Evolutionary conservation across 1,284 basidiomycete species (phyloP), one percentile per base, ranked within the genome.

Genomic region (Tilletiaria anomala): DNA sequence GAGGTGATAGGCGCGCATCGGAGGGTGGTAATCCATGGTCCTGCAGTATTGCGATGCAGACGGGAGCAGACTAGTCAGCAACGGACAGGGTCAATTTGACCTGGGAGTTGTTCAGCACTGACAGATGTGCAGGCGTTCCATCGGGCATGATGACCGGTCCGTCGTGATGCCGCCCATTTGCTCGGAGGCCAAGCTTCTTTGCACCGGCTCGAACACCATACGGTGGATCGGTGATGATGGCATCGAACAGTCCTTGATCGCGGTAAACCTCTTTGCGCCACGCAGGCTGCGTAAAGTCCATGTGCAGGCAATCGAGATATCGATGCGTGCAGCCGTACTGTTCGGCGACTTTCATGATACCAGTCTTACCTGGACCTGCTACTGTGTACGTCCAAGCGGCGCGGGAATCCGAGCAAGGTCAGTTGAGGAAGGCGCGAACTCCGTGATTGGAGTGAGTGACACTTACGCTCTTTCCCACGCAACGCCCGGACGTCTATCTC

Each of bases 401-500:
- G n/a, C n/a, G n/a, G n/a, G n/a, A n/a, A n/a, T n/a, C n/a, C n/a
- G n/a, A n/a, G n/a, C n/a, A n/a, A 29, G 26, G 32, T 33, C n/a
- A 10, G 3, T 19, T 16, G 17, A 21, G 23, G 14, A 18, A 34
- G 19, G 35, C 2, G 39, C 10, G 6, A 14, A 1, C 18, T 11
- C 6, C 4, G n/a, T 2, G 23, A n/a, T 4, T 3, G 19, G 32
- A 5, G 22, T n/a, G 11, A 14, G 19, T n/a, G n/a, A n/a, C 12
- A 40, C 46, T 32, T 16, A 43, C 41, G 47, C 4, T 80, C 76
- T 75, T 89, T 93, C 14, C 91, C 91, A 46, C 87, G 73, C 80
- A 97, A 91, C 65, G 94, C 89, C 37, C 91, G 74, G 1, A 88
- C 91, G 58, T 99, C 93, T 40, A 99, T 96, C 67, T 99, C 93